Evolutionary conservation across 208 protist species (phyloP), one percentile per base, ranked within the genome.

Genomic region (Trypanosoma mega): DNA sequence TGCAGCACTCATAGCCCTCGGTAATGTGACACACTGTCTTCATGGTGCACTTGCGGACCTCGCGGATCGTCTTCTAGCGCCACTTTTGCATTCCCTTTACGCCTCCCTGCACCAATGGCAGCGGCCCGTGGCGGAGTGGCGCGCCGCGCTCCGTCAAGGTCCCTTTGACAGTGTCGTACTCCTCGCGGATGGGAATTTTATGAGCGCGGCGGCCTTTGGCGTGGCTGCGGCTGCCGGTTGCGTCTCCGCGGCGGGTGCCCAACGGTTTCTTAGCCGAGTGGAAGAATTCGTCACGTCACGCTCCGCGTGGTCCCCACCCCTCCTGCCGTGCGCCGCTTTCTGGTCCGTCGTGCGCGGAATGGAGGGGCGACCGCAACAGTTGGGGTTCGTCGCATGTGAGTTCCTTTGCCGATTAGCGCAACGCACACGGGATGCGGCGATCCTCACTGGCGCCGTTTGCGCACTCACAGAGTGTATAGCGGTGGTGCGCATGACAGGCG

Each of bases 341-440:
- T 62, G 58, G 26, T 74, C 82, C 26, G 55, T 90, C 12, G 68
- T 74, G 1, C 49, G 56, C 12, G 68, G 70, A 24, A 82, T 93
- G 74, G 73, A 93, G 73, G 52, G 51, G 29, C 72, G 72, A 26
- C 78, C 82, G 37, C 82, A 90, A 55, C 68, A 67, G 9, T 65
- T 86, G 14, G 86, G 82, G 51, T 87, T 87, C 59, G 57, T 60
- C 12, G 79, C 90, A 7, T 85, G 74, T 53, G 68, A 80, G 39
- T 80, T 60, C 52, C 72, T 92, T 14, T 78, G 76, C 33, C 36
- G 69, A 44, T 75, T 6, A 65, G 76, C 34, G 44, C 72, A 23
- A 12, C 43, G 55, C 31, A 74, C 60, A 49, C 48, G 26, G 8
- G 72, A 69, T 39, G 50, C 58, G 9, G 62, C 14, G 6, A 65